Evolutionary conservation across 768 basidiomycete species (phyloP).

Genomic region (Psilocybe cubensis): DNA sequence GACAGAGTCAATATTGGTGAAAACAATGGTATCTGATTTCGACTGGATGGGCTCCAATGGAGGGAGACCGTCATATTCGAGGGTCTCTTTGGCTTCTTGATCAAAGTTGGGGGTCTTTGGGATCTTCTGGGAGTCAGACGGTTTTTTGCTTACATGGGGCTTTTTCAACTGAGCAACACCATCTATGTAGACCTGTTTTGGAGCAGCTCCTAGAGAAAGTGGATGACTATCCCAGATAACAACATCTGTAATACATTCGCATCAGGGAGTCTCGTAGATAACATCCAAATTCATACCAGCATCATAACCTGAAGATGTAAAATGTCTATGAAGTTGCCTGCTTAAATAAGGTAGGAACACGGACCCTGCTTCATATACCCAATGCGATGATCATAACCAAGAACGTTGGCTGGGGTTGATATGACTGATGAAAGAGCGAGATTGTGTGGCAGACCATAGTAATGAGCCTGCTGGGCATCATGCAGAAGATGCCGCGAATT

Average conservation of each 20-base stretch:
- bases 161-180: conserved; percentile 71
- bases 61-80: conserved; percentile 68
- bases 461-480: conserved; percentile 80
- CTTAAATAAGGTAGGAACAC: neutral
- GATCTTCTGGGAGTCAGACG: conserved; percentile 50
- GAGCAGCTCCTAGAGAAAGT: conserved; percentile 75
- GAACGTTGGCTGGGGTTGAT: conserved; percentile 66
- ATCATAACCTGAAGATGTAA: conserved; percentile 55
- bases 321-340: neutral
- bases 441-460: conserved; percentile 68
- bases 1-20: conserved; percentile 65
- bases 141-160: conserved; percentile 54
- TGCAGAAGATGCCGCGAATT: conserved; percentile 73
- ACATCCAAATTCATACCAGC: conserved; percentile 44
- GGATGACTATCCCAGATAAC: conserved; percentile 83
- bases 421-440: conserved; percentile 74
- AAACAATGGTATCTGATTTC: conserved; percentile 48
- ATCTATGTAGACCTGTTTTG: conserved; percentile 83
- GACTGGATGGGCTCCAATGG: conserved; percentile 52
- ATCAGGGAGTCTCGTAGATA: neutral
- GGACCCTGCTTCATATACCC: conserved; percentile 66
- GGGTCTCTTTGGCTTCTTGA: conserved; percentile 53
- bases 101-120: conserved; percentile 65
- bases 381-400: conserved; percentile 78
- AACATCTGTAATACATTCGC: conserved; percentile 43